Evolutionary conservation across 768 basidiomycete species (phyloP), one percentile per base, ranked within the genome.

Genomic region (Sporobolomyces phaffii): DNA sequence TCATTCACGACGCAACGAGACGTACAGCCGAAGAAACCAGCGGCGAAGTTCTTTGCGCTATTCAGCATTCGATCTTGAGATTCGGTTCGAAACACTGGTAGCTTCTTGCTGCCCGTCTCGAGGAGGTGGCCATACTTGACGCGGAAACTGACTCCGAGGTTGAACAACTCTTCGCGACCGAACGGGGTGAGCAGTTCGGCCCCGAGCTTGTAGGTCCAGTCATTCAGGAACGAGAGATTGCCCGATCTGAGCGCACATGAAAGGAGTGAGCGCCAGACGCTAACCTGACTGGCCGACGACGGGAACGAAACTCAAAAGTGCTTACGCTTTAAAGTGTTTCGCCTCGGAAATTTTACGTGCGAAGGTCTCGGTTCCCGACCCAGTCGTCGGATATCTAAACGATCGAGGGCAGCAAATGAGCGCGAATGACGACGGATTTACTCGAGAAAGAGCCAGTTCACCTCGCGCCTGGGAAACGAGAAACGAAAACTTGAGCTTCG

Each of bases 141-240:
- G 28, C 82, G 85, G 70, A 89, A 80, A 26, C 87, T 82, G 75
- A 84, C 83, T 14, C 87, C 86, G 17, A 88, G 81, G 41, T 87
- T 85, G 62, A 89, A 93, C 31, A 92, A 78, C 72, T 96, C 91
- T 73, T 89, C 85, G 52, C 91, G 81, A 51, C 91, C 91, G 68
- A 93, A 93, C 0, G 91, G 89, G n/a, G 91, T 91, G 65, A 93
- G 79, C 36, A 82, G 72, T 75, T 96, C 92, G 79, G 87, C 86
- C 18, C 92, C 93, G 3, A 97, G 84, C 73, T 89, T 88, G 78
- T 91, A 93, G 75, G 83, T 40, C 91, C 91, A 96, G 33, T 83
- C 81, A 74, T 91, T 90, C 79, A 96, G 78, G 75, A 94, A 96
- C 0, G 80, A 75, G 20, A 94, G 77, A 5, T 83, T 79, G 0